Evolutionary conservation across 352 stramenopile genomes (phyloP).

Genomic region (Phytophthora colocasiae): DNA sequence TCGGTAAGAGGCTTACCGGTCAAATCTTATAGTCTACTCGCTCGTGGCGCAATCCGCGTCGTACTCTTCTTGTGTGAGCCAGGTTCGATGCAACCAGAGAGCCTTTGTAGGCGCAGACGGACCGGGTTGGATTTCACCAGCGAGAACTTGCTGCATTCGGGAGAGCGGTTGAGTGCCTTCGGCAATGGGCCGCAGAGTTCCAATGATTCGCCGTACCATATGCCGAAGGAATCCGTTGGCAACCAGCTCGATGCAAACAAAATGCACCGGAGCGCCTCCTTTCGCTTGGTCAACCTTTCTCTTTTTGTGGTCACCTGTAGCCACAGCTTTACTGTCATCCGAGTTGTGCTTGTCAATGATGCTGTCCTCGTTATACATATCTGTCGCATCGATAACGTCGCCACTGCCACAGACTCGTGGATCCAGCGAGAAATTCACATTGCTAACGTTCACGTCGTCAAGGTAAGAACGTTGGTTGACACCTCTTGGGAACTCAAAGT

Average conservation of each 20-base stretch:
- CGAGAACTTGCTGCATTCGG: constrained; percentile 75
- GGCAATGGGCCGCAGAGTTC: constrained; percentile 79
- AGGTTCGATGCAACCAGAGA: constrained; percentile 87
- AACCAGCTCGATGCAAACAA: constrained; percentile 85
- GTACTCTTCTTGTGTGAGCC: constrained; percentile 80
- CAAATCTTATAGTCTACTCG: constrained; percentile 16
- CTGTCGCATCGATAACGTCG: constrained; percentile 52
- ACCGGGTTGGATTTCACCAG: constrained; percentile 55
- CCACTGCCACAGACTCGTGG: constrained; percentile 58
- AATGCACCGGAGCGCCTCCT: constrained; percentile 52
- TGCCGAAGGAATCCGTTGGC: constrained; percentile 88
- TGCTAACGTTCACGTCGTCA: constrained; percentile 37
- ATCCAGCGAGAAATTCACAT: constrained; percentile 80
- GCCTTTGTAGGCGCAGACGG: constrained; percentile 81
- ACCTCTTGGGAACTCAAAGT: too few species aligned
- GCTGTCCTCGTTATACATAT: constrained; percentile 33
- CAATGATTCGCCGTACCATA: constrained; percentile 89
- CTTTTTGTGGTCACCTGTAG: constrained; percentile 49
- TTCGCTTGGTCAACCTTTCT: constrained; percentile 34
- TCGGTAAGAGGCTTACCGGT: background rate
- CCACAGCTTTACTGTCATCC: constrained; percentile 18
- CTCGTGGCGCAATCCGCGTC: constrained; percentile 52
- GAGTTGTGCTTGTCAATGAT: constrained; percentile 17
- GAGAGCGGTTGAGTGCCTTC: constrained; percentile 64
- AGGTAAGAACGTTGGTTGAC: background rate